Evolutionary conservation across 2,329 filamentous ascomycete species (phyloP), one percentile per base, ranked within the genome.

Genomic region (Akanthomyces lecanii): DNA sequence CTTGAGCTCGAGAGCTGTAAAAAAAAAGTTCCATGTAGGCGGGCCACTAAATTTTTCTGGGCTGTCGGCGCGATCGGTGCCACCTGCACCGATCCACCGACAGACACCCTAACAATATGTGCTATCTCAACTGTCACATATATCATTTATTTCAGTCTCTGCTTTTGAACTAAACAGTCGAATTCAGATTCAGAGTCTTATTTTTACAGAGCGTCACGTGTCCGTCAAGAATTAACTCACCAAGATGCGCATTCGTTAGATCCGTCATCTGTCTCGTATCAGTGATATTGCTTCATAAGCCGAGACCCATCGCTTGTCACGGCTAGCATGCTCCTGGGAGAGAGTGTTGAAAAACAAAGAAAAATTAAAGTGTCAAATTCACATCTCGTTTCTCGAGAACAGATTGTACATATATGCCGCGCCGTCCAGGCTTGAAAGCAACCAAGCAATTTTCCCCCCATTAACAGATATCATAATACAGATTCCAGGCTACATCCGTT

Each of bases 61-160:
- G 42, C n/a, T 53, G 55, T 59, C 55, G 54, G 55, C 47, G 56
- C 12, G 36, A 21, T 62, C 60, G 60, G 48, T 36, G 52, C 42
- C 40, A 51, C 45, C 36, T 6, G 4, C 61, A 53, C 61, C 61
- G 61, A 62, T 57, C 61, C 61, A 62, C 61, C 48, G 42, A 54
- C 48, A 45, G 21, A 1, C 10, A 21, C 30, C 23, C 4, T 28
- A 11, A 30, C 8, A 36, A 36, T 40, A 4, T 40, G 38, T 16
- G 10, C 38, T 11, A 40, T 40, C 38, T 40, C 38, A 36, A 54
- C 6, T 36, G 33, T 36, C 8, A 36, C 18, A 8, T 30, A 14
- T 12, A 7, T 51, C 11, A 30, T 21, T 4, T 51, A 30, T 30
- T 30, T 47, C 18, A 45, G 16, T 45, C 38, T 40, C 16, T 40